These are phyloP conservation scores for Phytomonas sp. DNA, from an alignment of 208 protist species.

Conservation along the genomic window DNA sequence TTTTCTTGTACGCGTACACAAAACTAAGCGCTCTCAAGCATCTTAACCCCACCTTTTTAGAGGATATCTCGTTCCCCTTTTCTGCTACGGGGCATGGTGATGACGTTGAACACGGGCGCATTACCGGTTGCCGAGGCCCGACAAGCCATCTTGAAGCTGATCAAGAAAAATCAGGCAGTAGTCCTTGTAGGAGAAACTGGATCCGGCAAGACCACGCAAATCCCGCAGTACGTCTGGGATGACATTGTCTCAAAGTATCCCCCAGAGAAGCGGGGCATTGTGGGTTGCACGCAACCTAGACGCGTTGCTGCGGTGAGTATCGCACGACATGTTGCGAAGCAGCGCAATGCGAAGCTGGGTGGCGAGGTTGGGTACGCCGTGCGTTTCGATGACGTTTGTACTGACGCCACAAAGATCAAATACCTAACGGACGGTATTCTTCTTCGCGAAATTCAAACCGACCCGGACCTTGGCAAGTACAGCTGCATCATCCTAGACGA, in stretches of 20 bases:
- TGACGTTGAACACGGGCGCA: conserved; percentile 4
- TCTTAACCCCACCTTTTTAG: neutral
- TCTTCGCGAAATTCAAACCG: conserved; percentile 91
- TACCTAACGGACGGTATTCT: conserved; percentile 97
- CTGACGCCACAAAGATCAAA: conserved; percentile 81
- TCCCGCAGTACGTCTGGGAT: conserved; percentile 92
- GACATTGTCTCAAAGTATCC: conserved; percentile 48
- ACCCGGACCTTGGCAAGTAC: conserved; percentile 91
- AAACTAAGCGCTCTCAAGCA: neutral
- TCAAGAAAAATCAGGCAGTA: conserved; percentile 70
- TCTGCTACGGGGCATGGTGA: neutral
- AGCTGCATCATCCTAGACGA: conserved; percentile 99
- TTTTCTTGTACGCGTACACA: neutral
- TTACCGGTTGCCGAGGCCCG: conserved; percentile 77
- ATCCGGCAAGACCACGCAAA: conserved; percentile 91
- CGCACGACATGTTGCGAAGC: conserved; percentile 88
- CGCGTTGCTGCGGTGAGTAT: conserved; percentile 96
- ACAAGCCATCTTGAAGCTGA: conserved; percentile 67
- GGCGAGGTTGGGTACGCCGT: conserved; percentile 90
- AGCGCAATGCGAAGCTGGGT: conserved; percentile 75
- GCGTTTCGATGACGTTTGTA: conserved; percentile 92
- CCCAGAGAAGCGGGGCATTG: conserved; percentile 29
- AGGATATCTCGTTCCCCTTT: conserved; percentile 1
- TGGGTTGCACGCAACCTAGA: conserved; percentile 94
- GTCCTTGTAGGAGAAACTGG: conserved; percentile 93